Evolutionary conservation across 129 eudicot genomes (phyloP), one percentile per base, ranked within the genome.

Genomic region (Cynara cardunculus): DNA sequence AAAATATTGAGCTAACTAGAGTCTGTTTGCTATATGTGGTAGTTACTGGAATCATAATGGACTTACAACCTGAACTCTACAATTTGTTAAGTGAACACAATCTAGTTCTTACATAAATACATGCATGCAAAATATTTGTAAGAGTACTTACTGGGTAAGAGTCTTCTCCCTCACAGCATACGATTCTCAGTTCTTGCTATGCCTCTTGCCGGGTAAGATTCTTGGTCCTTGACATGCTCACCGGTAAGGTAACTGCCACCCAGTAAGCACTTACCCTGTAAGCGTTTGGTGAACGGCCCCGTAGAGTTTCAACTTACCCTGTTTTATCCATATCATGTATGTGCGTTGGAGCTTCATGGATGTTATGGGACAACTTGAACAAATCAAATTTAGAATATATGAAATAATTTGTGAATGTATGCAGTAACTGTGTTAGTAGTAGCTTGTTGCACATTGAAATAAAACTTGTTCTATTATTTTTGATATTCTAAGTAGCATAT

Each of bases 11-110:
- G 61, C 61, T 46, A 46, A 46, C 61, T 46, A 46, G 61, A 46
- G 19, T 46, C 19, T 46, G 19, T 46, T 6, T 46, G 61, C 19
- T 46, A 46, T 39, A 66, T 35, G 62, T 77, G 26, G 37, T 77
- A 34, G 72, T 64, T 76, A 7, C 68, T 61, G 66, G 30, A 37
- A 37, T 77, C 74, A 77, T 65, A 46, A 65, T 62, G 34, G 31
- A 28, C 30, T 53, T 75, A 8, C 21, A 61, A 76, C 35, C 80
- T 22, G 61, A 75, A 39, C 1, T 39, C 46, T 39, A 39, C 13
- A 39, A 10, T 39, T 39, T 39, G 2, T 39, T 10, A 39, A 39
- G 46, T 10, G 13, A 46, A 46, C 19, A 46, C 6, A 14, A 14
- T 46, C 19, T 53, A 53, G 64, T 53, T 53, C 7, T 16, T 53